phyloP scores from a whole-genome alignment of 208 protist species.

The Crithidia expoeki region DNA sequence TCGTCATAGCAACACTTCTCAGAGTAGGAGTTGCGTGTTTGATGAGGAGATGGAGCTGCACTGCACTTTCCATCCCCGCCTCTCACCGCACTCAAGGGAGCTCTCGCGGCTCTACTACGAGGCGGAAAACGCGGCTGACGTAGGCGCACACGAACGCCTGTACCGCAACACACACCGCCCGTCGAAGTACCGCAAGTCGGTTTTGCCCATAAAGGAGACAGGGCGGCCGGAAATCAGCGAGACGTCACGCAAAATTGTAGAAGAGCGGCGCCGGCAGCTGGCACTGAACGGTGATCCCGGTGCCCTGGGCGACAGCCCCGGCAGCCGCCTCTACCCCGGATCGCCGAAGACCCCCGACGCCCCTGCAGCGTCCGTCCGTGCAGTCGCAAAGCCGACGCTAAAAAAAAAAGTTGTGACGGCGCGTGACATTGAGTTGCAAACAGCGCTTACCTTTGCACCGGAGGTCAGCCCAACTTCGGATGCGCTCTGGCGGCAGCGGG shows the following conservation, averaged over 20 bases:
- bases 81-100: conserved; percentile 45
- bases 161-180: conserved; percentile 43
- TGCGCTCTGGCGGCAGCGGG: conserved; percentile 52
- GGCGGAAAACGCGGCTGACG: conserved; percentile 26
- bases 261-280: conserved; percentile 36
- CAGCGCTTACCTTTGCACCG: conserved; percentile 58
- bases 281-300: conserved; percentile 19
- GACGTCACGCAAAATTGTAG: conserved; percentile 51
- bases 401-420: conserved; percentile 49
- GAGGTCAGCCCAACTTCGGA: conserved; percentile 46
- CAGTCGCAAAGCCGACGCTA: conserved; percentile 6
- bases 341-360: background rate
- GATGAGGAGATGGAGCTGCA: conserved; percentile 39
- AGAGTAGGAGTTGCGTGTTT: conserved; percentile 15
- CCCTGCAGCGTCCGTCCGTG: background rate
- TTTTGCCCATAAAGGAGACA: background rate
- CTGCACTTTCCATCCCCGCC: conserved; percentile 64
- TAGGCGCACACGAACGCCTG: conserved; percentile 49
- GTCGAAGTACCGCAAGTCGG: conserved; percentile 34
- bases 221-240: conserved; percentile 44
- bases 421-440: conserved; percentile 34
- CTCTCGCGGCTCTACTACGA: conserved; percentile 53
- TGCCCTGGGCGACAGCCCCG: conserved; percentile 25
- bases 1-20: background rate
- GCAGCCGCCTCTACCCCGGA: conserved; percentile 29